Evolutionary conservation across 2,329 filamentous ascomycete genomes (phyloP).

Genomic region (Penicillium capsulatum): DNA sequence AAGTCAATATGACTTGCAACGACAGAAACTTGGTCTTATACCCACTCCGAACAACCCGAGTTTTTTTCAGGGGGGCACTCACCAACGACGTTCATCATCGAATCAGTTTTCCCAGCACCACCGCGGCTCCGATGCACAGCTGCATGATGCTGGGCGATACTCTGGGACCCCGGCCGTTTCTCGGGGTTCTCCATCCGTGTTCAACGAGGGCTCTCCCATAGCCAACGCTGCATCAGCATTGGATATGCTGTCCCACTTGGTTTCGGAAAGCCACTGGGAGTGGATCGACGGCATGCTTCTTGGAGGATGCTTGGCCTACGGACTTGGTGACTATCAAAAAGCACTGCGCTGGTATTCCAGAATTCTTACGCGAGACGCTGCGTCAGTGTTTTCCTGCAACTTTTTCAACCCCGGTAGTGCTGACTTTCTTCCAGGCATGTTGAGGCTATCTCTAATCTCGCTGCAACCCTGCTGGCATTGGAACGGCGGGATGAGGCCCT

Average conservation of each 20-base stretch:
- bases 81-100: conserved; percentile 24
- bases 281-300: conserved; percentile 94
- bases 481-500: conserved; percentile 80
- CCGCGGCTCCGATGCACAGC: conserved; percentile 26
- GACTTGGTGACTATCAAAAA: conserved; percentile 76
- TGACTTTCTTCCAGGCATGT: conserved; percentile 61
- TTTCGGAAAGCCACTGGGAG: conserved; percentile 73
- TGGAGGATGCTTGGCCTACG: conserved; percentile 87
- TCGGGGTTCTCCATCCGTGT: conserved; percentile 30
- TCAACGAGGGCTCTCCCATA: conserved; percentile 43
- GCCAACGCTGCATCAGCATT: conserved; percentile 63
- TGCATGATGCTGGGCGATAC: conserved; percentile 32
- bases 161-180: conserved; percentile 30
- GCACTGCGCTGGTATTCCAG: conserved; percentile 50
- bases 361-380: conserved; percentile 56
- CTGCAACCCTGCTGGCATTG: conserved; percentile 80
- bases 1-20: conserved; percentile 32
- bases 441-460: conserved; percentile 89
- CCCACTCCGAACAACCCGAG: conserved; percentile 11
- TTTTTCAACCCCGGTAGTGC: conserved; percentile 11
- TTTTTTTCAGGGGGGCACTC: conserved; percentile 14
- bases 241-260: conserved; percentile 67
- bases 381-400: conserved; percentile 41
- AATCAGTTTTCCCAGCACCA: conserved; percentile 23
- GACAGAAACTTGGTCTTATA: conserved; percentile 17